Base-by-base conservation (phyloP, 306 rosid species). In the Luffa acutangula region DNA sequence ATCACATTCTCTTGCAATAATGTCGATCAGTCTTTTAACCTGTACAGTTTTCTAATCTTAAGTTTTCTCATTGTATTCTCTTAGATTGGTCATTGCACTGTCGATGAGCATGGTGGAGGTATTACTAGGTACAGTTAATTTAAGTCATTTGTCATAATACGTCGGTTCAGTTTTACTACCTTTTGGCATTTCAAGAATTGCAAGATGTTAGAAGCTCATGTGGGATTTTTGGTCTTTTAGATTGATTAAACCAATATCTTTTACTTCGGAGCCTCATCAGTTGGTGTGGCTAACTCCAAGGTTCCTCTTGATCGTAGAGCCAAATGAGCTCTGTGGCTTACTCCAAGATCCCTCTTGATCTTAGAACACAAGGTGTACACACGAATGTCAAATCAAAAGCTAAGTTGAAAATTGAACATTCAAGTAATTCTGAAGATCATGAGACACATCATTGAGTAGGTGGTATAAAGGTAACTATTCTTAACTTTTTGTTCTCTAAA, bases 391-490 rank as follows among this genome's bases (percentile, higher is more conserved):
- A 79, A 73, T 41, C 65, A 37, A 81, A 80, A 60, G 54, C 79
- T 78, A 59, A 79, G 78, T 78, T 86, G 41, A 88, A 86, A 84
- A 90, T 77, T 62, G 79, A 56, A 74, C 31, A 11, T 48, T 76
- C 85, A 6, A 77, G 39, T 42, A 49, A 42, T 79, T 80, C 76
- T 77, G 81, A 71, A 82, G 83, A 81, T 67, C 78, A 58, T 12
- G 78, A 56, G 51, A 54, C 80, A n/a, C 84, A 81, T 83, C 75
- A 56, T 80, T 70, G 42, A 45, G 56, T 67, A 43, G 75, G 65
- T 77, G n/a, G n/a, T n/a, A 74, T 73, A 88, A 81, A 90, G 96
- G 97, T 94, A 83, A 63, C 66, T 71, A 52, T 78, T 64, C 43
- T 67, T 31, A 9, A 45, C 34, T 51, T 77, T 36, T 59, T 54